These are phyloP conservation scores for Fusarium chaquense DNA, from an alignment of 2,329 filamentous ascomycete genomes.

Conservation along the genomic window DNA sequence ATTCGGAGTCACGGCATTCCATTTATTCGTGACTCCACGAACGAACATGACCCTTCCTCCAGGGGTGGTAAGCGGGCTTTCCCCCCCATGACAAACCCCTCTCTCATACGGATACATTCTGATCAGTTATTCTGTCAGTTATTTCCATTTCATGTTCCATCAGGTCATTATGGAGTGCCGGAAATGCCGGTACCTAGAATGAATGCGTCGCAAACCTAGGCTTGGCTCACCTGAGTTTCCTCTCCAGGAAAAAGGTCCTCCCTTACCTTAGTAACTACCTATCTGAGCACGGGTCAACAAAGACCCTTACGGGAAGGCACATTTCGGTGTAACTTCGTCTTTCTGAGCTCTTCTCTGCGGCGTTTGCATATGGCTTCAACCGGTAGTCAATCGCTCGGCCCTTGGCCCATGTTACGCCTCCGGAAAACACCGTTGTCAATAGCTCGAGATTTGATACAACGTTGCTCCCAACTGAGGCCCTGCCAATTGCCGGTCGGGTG, in stretches of 20 bases:
- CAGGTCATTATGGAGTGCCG: conserved; percentile 30
- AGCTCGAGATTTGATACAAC: conserved; percentile 25
- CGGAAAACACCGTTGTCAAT: conserved; percentile 35
- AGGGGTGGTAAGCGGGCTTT: conserved; percentile 1
- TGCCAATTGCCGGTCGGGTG: conserved; percentile 14
- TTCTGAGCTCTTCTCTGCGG: background rate
- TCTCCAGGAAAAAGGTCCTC: background rate
- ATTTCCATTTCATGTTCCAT: conserved; percentile 8
- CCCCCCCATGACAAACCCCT: background rate
- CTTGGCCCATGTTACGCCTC: conserved; percentile 3
- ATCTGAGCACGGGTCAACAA: conserved; percentile 2
- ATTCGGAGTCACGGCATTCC: background rate
- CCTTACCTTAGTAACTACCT: background rate
- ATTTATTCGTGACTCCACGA: background rate
- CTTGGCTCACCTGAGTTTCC: conserved; percentile 39
- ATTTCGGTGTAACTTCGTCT: background rate
- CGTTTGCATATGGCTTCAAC: background rate
- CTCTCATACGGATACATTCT: background rate
- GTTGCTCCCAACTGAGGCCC: conserved; percentile 11
- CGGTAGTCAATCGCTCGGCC: background rate
- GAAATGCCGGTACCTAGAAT: conserved; percentile 26
- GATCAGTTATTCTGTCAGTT: conserved; percentile 16
- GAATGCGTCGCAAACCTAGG: background rate
- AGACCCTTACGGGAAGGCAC: background rate
- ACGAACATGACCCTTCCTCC: background rate